phyloP scores from a whole-genome alignment of 2,329 filamentous ascomycete genomes.

The Colletotrichum filicis region DNA sequence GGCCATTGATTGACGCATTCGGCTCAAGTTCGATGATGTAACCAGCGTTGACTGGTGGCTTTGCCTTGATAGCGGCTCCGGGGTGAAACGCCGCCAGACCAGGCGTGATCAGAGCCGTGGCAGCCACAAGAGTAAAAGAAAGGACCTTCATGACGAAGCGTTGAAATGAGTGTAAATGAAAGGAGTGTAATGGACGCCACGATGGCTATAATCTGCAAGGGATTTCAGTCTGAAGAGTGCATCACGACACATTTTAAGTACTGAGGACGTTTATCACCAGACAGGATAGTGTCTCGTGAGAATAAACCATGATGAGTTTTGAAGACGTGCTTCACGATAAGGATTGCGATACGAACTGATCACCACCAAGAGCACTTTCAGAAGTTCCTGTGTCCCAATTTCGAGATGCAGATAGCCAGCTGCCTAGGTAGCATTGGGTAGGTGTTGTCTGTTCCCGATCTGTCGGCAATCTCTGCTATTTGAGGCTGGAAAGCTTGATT shows the following conservation, averaged over 20 bases:
- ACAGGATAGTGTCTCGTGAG: background rate
- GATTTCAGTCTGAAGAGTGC: too few species aligned
- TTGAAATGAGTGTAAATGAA: background rate
- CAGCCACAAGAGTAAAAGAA: background rate
- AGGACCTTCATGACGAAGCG: conserved; percentile 2
- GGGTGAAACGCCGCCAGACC: background rate
- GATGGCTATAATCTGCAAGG: background rate
- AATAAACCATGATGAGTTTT: background rate
- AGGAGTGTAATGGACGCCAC: background rate
- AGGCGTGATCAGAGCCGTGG: background rate
- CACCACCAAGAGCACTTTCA: background rate
- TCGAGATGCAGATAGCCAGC: background rate
- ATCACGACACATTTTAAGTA: too few species aligned
- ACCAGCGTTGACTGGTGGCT: background rate
- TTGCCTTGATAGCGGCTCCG: conserved; percentile 1
- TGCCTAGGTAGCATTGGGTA: conserved; percentile 25
- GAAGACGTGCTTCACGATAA: conserved; percentile 25
- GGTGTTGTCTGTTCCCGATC: conserved; percentile 19
- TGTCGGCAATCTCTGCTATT: conserved; percentile 8
- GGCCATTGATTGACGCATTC: conserved; percentile 11
- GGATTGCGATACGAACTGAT: conserved; percentile 9
- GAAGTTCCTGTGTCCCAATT: background rate
- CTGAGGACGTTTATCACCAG: background rate
- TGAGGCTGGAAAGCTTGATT: conserved; percentile 20
- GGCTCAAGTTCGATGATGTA: conserved; percentile 27